Evolutionary conservation across 176 grass and related monocot genomes (phyloP), one percentile per base, ranked within the genome.

Genomic region (Bothriochloa decipiens): DNA sequence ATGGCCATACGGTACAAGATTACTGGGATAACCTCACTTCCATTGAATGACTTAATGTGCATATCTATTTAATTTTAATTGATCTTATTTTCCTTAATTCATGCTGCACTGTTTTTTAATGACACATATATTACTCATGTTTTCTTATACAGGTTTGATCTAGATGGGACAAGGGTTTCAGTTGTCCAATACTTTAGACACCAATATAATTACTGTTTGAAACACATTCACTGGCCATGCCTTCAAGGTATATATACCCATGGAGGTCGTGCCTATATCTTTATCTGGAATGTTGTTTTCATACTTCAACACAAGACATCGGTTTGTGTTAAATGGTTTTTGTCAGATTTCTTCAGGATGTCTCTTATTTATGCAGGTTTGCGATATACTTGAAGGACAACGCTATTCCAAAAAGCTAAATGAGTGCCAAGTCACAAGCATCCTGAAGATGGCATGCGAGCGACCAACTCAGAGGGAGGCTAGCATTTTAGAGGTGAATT

Each of bases 171-270:
- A 7, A 81, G n/a, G 47, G 7, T 80, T 14, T 90, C 89, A 7
- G 87, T 98, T 57, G 72, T 93, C 11, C 80, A 93, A 17, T 95
- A 98, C 83, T 98, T 98, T 49, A 82, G 77, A 62, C 43, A 75
- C 0, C 85, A 86, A 68, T 95, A 98, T 62, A 76, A 70, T 22
- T 80, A 20, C 42, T 3, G 15, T 68, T 65, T 98, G 16, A 81
- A 77, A 77, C 82, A 77, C 86, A 45, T 20, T 43, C 37, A 85
- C 35, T 95, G 84, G 91, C 96, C 92, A 35, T 98, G 96, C 77
- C 89, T 98, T 77, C 68, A 90, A 81, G 85, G 89, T 85, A 93
- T 98, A 91, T 85, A 78, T 98, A 25, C 91, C 93, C 12, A 89
- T 98, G 50, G 93, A 95, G 96, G 93, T 95, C 58, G 16, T 65